phyloP scores from a whole-genome alignment of 805 yeast genomes.

The Hanseniaspora pseudoguilliermondii region DNA sequence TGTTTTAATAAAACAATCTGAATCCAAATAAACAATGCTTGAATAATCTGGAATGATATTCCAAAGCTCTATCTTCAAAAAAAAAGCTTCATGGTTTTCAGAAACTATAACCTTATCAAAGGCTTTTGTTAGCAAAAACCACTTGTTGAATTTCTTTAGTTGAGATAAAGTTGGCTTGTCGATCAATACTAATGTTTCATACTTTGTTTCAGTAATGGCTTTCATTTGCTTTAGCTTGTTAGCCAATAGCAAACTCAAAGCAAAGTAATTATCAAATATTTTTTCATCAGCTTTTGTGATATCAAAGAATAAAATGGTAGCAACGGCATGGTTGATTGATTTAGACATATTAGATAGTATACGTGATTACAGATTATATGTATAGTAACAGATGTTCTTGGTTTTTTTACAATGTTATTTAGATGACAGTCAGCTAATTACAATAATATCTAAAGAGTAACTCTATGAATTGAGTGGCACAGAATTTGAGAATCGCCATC shows the following conservation, averaged over 20 bases:
- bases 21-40: slow-evolving; percentile 47
- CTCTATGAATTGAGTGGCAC: too few relatives aligned
- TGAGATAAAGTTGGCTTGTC: not conserved
- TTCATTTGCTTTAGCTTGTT: not conserved
- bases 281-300: not conserved
- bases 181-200: not conserved
- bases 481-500: too few relatives aligned
- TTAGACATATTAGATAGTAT: not conserved
- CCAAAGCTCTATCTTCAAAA: slow-evolving; percentile 28
- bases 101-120: not conserved
- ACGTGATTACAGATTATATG: not conserved
- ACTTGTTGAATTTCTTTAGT: not conserved
- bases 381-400: too few relatives aligned
- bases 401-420: too few relatives aligned
- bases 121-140: not conserved
- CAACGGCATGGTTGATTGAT: not conserved
- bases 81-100: not conserved
- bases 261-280: not conserved
- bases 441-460: too few relatives aligned
- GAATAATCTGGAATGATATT: slow-evolving; percentile 30
- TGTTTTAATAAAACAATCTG: slow-evolving; percentile 43
- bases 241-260: not conserved
- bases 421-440: too few relatives aligned
- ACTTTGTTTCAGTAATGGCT: not conserved
- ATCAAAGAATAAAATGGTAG: not conserved